Base-by-base conservation (phyloP, 192 early-diverging fungal genomes). In the Phycomyces blakesleeanus region DNA sequence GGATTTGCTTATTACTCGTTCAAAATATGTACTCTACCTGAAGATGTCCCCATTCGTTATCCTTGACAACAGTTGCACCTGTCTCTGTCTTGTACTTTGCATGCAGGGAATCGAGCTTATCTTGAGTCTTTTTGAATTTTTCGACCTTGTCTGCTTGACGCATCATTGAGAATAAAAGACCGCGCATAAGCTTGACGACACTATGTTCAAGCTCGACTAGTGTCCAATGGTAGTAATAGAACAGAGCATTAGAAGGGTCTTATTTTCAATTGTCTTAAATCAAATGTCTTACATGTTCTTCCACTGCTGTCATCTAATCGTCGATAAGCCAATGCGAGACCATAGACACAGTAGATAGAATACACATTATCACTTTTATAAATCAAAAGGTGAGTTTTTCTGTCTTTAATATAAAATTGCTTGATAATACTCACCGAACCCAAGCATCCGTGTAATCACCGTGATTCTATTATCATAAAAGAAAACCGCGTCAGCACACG, bases 381-480 rank as follows among this genome's bases (percentile, higher is more conserved):
- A 67, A 15, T 57, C 5, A 29, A 53, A 62, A 16, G 37, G 12
- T 20, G 50, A 25, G 49, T 39, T 5, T 18, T 50, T 63, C 15
- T 29, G 20, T 56, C 38, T 57, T 2, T 56, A n/a, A n/a, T n/a
- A n/a, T n/a, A n/a, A n/a, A n/a, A n/a, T n/a, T n/a, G 24, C 15
- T 40, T 50, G 11, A 22, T 50, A 25, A n/a, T 24, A 57, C 74
- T 62, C 80, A 88, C 88, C 89, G 73, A 56, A 94, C 91, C 92
- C 91, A 93, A 34, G 92, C 91, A 81, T 93, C 92, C n/a, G 84
- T 76, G 66, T 92, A 91, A 75, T 94, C 86, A 26, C 92, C 92
- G 66, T 94, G 92, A 1, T 83, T 87, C 74, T 75, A 59, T 69
- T 14, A 22, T n/a, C n/a, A n/a, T n/a, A n/a, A n/a, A n/a, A n/a